Conservation (phyloP, 75 land plant species). For the Pinus taeda region DNA sequence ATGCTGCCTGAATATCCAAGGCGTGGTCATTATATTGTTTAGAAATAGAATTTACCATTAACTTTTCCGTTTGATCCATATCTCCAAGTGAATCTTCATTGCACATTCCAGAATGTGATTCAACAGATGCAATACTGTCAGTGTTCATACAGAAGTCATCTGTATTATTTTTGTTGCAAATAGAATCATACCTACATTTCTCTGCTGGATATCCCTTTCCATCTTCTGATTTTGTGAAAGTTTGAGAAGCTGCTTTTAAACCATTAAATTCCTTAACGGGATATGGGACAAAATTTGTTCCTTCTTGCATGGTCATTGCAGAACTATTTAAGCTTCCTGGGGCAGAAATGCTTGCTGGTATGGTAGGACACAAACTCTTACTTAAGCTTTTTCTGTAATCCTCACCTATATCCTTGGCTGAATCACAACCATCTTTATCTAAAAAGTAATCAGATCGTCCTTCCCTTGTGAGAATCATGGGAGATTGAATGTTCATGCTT, state of each 20-base stretch:
- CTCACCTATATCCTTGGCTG: neutral
- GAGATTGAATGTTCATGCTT: conserved; percentile 1
- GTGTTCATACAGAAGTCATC: neutral
- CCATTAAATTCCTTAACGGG: neutral
- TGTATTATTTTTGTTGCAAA: neutral
- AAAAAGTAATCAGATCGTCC: conserved; percentile 2
- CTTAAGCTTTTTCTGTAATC: neutral
- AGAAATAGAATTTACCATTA: neutral
- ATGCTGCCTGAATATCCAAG: neutral
- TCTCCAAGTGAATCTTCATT: neutral
- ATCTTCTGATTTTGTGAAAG: neutral
- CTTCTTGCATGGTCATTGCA: neutral
- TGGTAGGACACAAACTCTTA: neutral
- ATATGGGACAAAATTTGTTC: conserved; percentile 3
- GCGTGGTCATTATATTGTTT: neutral
- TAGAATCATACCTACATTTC: neutral
- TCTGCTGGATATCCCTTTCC: neutral
- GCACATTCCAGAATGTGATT: neutral
- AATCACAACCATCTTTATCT: neutral
- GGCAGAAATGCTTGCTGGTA: neutral
- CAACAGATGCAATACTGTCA: neutral
- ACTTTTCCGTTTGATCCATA: neutral
- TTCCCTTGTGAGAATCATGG: neutral
- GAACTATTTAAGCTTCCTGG: neutral
- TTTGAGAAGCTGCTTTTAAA: neutral